Conservation (phyloP, 78 protist genomes). For the Monosiga brevicollis region DNA sequence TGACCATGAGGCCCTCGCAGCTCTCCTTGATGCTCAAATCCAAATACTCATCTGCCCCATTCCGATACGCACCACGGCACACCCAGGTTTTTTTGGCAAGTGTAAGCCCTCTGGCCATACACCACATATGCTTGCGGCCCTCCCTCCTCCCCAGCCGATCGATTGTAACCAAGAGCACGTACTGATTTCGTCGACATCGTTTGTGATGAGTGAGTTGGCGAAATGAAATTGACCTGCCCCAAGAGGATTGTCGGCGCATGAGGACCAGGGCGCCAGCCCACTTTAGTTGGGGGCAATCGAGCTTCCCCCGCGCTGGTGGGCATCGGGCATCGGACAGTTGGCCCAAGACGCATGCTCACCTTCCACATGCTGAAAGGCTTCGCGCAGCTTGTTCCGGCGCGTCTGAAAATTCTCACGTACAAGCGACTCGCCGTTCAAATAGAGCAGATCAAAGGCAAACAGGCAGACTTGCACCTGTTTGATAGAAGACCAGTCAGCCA, state of each 20-base stretch:
- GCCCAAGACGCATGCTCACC: too few relatives aligned
- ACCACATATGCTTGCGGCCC: too few relatives aligned
- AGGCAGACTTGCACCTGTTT: conserved; percentile 83
- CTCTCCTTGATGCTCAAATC: not conserved
- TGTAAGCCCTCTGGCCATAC: too few relatives aligned
- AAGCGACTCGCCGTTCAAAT: conserved; percentile 72
- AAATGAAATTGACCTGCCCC: conserved; percentile 24
- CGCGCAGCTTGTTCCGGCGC: conserved; percentile 27
- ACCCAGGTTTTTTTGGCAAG: too few relatives aligned
- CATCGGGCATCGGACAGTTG: too few relatives aligned
- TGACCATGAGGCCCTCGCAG: conserved; percentile 98
- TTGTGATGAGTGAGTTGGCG: conserved; percentile 35
- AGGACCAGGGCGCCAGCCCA: too few relatives aligned
- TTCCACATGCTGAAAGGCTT: not conserved
- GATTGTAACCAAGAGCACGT: not conserved
- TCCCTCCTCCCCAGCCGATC: too few relatives aligned
- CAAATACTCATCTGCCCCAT: not conserved
- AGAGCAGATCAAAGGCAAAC: conserved; percentile 95
- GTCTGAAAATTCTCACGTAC: conserved; percentile 4
- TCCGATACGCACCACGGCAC: too few relatives aligned
- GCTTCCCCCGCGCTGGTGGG: too few relatives aligned
- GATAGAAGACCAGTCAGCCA: too few relatives aligned
- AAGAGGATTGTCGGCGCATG: not conserved
- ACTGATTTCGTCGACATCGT: conserved; percentile 12
- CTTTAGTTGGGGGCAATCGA: too few relatives aligned